phyloP scores from a whole-genome alignment of 202 grass and related monocot genomes.

The Dendrocalamus latiflorus region DNA sequence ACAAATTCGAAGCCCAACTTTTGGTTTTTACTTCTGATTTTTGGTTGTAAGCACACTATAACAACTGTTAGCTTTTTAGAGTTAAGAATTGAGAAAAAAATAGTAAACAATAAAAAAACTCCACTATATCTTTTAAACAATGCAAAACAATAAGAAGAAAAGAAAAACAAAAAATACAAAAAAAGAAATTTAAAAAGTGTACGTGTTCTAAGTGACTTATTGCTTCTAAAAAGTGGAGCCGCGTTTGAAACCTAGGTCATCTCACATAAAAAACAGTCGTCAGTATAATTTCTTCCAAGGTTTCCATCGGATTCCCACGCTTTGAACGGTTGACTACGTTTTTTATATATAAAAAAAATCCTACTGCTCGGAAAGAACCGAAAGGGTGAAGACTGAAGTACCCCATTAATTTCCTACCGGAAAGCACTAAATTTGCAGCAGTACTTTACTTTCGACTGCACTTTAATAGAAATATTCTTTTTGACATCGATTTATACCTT shows the following conservation, averaged over 20 bases:
- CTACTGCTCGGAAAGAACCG: background rate
- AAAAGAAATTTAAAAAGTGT: too few species aligned
- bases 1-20: too few species aligned
- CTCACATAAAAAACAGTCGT: background rate
- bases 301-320: background rate
- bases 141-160: too few species aligned
- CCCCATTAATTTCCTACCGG: background rate
- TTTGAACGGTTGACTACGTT: background rate
- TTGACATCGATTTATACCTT: background rate
- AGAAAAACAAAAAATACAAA: too few species aligned
- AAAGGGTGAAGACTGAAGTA: background rate
- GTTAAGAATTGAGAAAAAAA: too few species aligned
- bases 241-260: background rate
- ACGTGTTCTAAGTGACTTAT: too few species aligned
- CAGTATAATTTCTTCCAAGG: background rate
- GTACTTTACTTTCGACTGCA: background rate
- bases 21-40: too few species aligned
- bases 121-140: too few species aligned
- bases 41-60: too few species aligned
- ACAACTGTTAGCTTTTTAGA: too few species aligned
- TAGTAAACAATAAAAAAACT: too few species aligned
- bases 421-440: background rate
- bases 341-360: background rate
- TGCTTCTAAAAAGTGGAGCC: too few species aligned
- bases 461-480: constrained; percentile 37